Base-by-base conservation (phyloP, 495 filamentous ascomycete genomes). In the Hypoxylon intermedium region DNA sequence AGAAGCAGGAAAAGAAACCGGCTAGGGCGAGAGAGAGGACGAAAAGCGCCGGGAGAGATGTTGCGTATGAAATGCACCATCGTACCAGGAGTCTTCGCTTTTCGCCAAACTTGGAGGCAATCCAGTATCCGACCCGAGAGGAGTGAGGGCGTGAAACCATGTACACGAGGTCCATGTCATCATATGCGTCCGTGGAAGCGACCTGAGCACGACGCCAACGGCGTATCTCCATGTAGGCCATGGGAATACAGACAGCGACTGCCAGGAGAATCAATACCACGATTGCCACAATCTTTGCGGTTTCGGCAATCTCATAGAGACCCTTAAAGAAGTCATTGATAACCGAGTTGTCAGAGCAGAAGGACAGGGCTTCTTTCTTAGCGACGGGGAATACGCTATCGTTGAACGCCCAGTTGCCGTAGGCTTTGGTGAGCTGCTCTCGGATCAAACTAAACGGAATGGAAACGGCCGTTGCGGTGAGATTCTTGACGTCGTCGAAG, bases 121-220 rank as follows among this genome's bases (percentile, higher is more conserved):
- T 64, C 74, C 84, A 87, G 68, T 96, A 83, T 23, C 94, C 94
- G 5, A 80, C 67, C 5, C 81, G 80, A 1, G 89, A 80, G 0
- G 90, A 88, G 57, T 86, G 83, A 5, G 93, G 92, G 3, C 90
- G 82, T 15, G 92, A 95, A 12, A 86, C 85, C 42, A 97, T 89
- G 69, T 96, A 93, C 43, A 96, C 83, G 15, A 93, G 87, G 70
- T 98, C 95, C 82, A 97, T 85, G 1, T 89, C 85, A 61, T 97
- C 92, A 51, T 72, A 79, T 9, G 83, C 81, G 16, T 87, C 74
- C 48, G 86, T 82, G 42, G 78, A 79, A 42, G 96, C 79, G 19
- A 91, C 77, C 42, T 82, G 74, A 11, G 90, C 82, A 26, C 88
- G 87, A 24, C 84, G 85, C 86, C 87, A 98, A 30, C 88, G 84